Percentiles rank a stretch among this genome's conserved stretches.
Evolutionary conservation across 257 asterid genomes (phyloP).

Genomic region (Solanum habrochaites): DNA sequence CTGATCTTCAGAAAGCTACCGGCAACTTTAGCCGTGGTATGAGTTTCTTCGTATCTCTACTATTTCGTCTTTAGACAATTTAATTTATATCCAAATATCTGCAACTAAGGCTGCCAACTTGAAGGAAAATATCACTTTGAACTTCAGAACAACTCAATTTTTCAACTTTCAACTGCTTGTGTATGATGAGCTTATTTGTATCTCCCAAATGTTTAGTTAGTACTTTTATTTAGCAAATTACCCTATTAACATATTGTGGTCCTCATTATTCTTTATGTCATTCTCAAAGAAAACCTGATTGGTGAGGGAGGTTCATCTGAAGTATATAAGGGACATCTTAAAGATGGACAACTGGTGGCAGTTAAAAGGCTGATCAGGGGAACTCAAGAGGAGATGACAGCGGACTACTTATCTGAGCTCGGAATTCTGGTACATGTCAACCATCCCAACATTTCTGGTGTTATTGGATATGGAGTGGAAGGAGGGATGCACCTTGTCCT

Average conservation of each 20-base stretch:
- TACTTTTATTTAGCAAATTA: not conserved
- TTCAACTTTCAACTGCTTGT: not conserved
- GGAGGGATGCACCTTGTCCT: conserved; percentile 98
- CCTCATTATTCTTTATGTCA: not conserved
- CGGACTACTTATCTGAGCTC: conserved; percentile 83
- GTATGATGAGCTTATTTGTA: not conserved
- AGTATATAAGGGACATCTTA: conserved; percentile 78
- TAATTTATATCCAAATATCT: not conserved
- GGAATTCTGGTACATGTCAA: conserved; percentile 90
- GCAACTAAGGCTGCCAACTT: not conserved
- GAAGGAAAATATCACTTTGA: not conserved
- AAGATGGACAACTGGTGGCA: conserved; percentile 73
- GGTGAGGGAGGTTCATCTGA: conserved; percentile 97
- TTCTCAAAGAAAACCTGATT: conserved; percentile 50
- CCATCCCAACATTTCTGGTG: conserved; percentile 80
- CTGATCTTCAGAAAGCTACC: conserved; percentile 2
- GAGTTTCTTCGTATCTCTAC: not conserved
- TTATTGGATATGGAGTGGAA: conserved; percentile 93
- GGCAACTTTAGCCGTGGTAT: conserved; percentile 4
- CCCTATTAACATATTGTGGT: not conserved
- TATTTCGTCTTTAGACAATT: not conserved
- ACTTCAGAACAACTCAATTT: not conserved
- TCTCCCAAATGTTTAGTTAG: not conserved
- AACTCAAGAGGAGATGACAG: conserved; percentile 78
- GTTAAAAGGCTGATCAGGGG: conserved; percentile 80